These are phyloP conservation scores for Trichopus zeylanicus DNA, from an alignment of 116 monocot species.

Conservation along the genomic window DNA sequence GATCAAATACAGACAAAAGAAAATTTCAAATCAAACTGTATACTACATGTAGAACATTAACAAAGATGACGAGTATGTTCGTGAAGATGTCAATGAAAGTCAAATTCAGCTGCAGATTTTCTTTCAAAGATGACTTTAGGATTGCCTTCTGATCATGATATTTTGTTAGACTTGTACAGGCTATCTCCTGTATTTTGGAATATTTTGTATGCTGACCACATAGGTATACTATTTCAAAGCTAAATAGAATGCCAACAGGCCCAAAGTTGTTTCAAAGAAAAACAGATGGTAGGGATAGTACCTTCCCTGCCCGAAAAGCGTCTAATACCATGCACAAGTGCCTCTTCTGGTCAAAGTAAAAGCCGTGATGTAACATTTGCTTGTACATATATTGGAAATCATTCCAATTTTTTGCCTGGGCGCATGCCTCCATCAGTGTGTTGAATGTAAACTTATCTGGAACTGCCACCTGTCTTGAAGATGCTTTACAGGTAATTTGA, in stretches of 20 bases:
- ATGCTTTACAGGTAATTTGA: slow-evolving; percentile 25
- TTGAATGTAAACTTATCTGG: slow-evolving; percentile 94
- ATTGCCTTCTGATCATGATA: too few species aligned
- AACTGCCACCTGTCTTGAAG: slow-evolving; percentile 29
- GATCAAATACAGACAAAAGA: too few species aligned
- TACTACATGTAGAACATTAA: too few species aligned
- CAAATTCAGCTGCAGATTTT: too few species aligned
- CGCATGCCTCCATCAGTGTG: slow-evolving; percentile 77
- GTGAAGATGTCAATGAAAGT: too few species aligned
- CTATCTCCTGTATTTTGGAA: too few species aligned
- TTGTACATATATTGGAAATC: slow-evolving; percentile 54
- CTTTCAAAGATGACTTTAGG: too few species aligned
- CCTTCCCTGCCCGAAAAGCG: slow-evolving; percentile 87
- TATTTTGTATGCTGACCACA: too few species aligned
- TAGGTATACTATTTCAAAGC: too few species aligned
- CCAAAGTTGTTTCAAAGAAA: neutral
- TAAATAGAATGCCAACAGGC: neutral
- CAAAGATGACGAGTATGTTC: too few species aligned
- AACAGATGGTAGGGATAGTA: slow-evolving; percentile 13
- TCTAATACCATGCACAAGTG: slow-evolving; percentile 78
- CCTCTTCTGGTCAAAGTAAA: slow-evolving; percentile 61
- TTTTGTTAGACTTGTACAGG: too few species aligned
- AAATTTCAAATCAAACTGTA: too few species aligned
- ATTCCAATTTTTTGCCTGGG: slow-evolving; percentile 46
- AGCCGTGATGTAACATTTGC: slow-evolving; percentile 67